Conservation (phyloP, 2,329 filamentous ascomycete species). For the Ilyonectria destructans region DNA sequence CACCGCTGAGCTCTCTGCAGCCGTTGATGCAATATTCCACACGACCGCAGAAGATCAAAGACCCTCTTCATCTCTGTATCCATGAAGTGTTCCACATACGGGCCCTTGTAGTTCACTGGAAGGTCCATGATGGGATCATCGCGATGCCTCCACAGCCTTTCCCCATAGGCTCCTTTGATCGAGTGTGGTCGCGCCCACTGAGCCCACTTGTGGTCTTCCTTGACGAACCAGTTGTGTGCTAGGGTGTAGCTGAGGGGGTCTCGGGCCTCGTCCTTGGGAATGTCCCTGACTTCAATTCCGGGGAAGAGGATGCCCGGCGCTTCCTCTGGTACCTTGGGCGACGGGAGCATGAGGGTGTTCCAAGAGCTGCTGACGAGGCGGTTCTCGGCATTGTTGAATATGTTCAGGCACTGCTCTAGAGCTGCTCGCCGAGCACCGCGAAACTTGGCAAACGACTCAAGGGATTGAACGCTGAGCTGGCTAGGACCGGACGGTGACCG, state of each 20-base stretch:
- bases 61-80: conserved; percentile 46
- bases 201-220: conserved; percentile 41
- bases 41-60: conserved; percentile 31
- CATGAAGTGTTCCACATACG: conserved; percentile 39
- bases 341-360: conserved; percentile 57
- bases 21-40: conserved; percentile 33
- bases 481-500: not conserved
- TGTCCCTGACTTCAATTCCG: conserved; percentile 37
- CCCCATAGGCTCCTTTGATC: conserved; percentile 37
- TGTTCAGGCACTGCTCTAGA: conserved; percentile 60
- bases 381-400: conserved; percentile 58
- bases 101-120: conserved; percentile 47
- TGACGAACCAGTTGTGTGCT: conserved; percentile 43
- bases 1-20: conserved; percentile 35
- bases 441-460: conserved; percentile 53
- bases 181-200: conserved; percentile 35
- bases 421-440: conserved; percentile 64
- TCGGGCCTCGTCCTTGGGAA: conserved; percentile 44
- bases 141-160: conserved; percentile 18
- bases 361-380: conserved; percentile 54
- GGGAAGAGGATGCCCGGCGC: conserved; percentile 46
- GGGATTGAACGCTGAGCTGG: conserved; percentile 31
- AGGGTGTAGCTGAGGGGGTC: conserved; percentile 50
- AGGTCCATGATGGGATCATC: conserved; percentile 43
- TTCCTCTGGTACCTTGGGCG: conserved; percentile 28